Base-by-base conservation (phyloP, 495 filamentous ascomycete genomes). In the Geoglossum glabrum region DNA sequence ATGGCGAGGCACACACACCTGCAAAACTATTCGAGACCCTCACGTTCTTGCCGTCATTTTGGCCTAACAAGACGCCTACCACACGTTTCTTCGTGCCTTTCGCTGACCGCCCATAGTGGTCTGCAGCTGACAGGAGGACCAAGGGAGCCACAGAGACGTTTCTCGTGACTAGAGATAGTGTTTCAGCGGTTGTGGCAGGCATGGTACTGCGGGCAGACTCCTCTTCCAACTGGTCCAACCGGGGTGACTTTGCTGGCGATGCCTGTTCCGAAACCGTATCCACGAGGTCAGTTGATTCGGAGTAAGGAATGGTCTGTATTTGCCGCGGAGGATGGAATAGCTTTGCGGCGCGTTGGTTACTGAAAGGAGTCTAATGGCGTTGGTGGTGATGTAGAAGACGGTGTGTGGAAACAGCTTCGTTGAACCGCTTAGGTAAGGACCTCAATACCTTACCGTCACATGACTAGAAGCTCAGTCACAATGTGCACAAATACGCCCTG, bases 1-100 rank as follows among this genome's bases (percentile, higher is more conserved):
- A 45, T 9, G n/a, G 17, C n/a, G 10, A 19, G 6, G 40, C n/a
- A 19, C 40, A 73, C 79, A 46, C 69, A 96, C 92, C 89, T 62
- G 92, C 92, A 71, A 95, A 98, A 72, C 92, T 95, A 78, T 98
- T 98, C 67, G 92, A 96, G 66, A 97, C 92, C 60, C 93, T 80
- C 63, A 95, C 93, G 69, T 85, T 90, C 69, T 86, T 85, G 60
- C 92, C 90, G 67, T 89, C 83, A 66, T 95, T 95, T 73, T 98
- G 93, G 40, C 92, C 92, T 59, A 98, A 74, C 59, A 98, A 72
- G 59, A 97, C 92, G 64, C 92, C 92, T 2, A 98, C 93, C 23
- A 98, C 93, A 64, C 92, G 84, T 78, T 94, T 95, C 72, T 78
- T 77, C 63, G 85, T 85, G 62, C 84, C 86, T 73, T 89, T 95